These are phyloP conservation scores for Neoscytalidium dimidiatum DNA, from an alignment of 2,329 filamentous ascomycete genomes.

Conservation along the genomic window DNA sequence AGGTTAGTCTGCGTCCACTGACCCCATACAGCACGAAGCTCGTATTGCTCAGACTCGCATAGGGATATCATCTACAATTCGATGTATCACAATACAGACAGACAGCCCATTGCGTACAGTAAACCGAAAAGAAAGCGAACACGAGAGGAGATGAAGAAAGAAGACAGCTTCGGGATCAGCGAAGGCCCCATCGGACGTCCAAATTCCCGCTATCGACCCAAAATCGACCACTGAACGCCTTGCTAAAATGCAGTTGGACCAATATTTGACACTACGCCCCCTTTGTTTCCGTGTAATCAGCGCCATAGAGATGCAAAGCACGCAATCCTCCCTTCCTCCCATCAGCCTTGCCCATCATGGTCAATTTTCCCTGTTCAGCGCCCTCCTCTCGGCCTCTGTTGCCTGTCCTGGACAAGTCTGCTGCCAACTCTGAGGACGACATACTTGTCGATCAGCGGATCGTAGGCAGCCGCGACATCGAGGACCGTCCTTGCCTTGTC, in stretches of 20 bases:
- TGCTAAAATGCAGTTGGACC: conserved; percentile 12
- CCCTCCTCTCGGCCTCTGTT: conserved; percentile 8
- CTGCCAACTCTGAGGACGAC: conserved; percentile 26
- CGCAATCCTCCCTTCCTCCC: background rate
- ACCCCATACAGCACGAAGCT: no score
- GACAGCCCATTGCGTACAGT: no score
- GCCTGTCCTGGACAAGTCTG: conserved; percentile 6
- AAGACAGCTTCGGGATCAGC: background rate
- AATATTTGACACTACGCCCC: background rate
- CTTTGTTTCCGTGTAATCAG: background rate
- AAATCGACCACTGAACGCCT: background rate
- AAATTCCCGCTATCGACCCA: background rate
- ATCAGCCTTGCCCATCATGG: background rate
- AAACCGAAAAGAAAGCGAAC: background rate
- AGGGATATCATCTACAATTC: background rate
- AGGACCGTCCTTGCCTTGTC: conserved; percentile 42
- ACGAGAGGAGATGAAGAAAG: background rate
- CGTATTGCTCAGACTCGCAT: no score
- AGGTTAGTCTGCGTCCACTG: no score
- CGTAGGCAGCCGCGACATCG: conserved; percentile 49
- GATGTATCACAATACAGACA: background rate
- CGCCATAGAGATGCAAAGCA: conserved; percentile 9
- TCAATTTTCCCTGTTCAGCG: background rate
- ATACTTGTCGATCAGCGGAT: conserved; percentile 44
- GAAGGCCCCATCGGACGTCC: background rate